Evolutionary conservation across 805 yeast species (phyloP).

Genomic region (Ogataea zsoltii): DNA sequence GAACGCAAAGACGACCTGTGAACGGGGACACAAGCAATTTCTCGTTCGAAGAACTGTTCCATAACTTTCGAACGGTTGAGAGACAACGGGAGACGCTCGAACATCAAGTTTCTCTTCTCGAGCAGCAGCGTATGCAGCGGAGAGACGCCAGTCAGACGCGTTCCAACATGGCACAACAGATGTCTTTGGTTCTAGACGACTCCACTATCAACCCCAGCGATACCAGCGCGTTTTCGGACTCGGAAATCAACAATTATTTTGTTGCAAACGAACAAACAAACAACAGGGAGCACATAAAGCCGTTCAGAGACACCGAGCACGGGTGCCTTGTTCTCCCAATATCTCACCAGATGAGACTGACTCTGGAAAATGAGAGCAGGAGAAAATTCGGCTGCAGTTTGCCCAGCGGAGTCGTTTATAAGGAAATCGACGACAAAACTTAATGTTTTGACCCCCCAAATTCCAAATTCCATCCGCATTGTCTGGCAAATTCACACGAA

Average conservation of each 20-base stretch:
- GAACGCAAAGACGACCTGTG: background rate
- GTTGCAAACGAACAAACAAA: conserved; percentile 1
- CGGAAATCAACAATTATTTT: conserved; percentile 9
- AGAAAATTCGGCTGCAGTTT: conserved; percentile 23
- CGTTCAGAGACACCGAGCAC: conserved; percentile 2
- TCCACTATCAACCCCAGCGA: conserved; percentile 6
- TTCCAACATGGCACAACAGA: conserved; percentile 4
- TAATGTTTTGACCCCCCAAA: conserved; percentile 4
- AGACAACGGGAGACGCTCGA: conserved; percentile 12
- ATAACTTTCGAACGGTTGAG: conserved; percentile 10
- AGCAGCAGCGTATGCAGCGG: conserved; percentile 9
- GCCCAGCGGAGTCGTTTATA: conserved; percentile 25
- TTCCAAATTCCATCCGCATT: conserved; percentile 42
- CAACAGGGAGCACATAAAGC: background rate
- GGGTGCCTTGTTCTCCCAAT: conserved; percentile 4
- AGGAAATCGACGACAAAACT: background rate
- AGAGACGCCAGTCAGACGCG: conserved; percentile 1
- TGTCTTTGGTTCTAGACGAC: background rate
- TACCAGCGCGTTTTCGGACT: conserved; percentile 6
- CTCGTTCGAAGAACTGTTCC: conserved; percentile 11
- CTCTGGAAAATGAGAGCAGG: conserved; percentile 12
- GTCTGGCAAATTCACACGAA: conserved; percentile 51
- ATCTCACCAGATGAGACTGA: background rate
- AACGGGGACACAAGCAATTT: background rate
- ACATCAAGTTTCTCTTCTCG: conserved; percentile 11